Evolutionary conservation across 2,329 filamentous ascomycete species (phyloP), one percentile per base, ranked within the genome.

Genomic region (Cadophora gregata): DNA sequence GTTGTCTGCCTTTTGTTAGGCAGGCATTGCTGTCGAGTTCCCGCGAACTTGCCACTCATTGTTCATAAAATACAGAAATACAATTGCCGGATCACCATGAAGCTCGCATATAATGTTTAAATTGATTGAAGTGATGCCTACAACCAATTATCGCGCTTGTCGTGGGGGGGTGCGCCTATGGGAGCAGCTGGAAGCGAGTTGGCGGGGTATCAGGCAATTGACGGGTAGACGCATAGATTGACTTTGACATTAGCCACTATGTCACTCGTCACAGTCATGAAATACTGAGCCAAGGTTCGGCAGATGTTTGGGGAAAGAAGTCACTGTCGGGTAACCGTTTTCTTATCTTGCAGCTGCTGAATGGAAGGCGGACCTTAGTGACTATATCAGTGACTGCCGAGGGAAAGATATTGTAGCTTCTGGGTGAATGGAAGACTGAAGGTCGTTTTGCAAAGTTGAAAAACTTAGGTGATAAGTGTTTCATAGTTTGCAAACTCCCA

Each of bases 201-300:
- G 51, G 51, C 9, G 51, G 51, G 51, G 31, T 56, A 36, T 24
- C 36, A 56, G 51, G 51, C 51, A 56, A 19, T 51, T 51, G 10
- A 51, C 48, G 25, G 48, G 25, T 51, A 51, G 48, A 29, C 25
- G 4, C 14, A 51, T 51, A 51, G 29, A 51, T 51, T 51, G n/a
- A 31, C 25, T 29, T 51, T 51, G 31, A 51, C 31, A 51, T 51
- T 25, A 51, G 48, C 25, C 48, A 29, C 48, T 12, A 51, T 25
- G 48, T 51, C 48, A 51, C 48, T 51, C 25, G 25, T 51, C 48
- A 51, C 29, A 51, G 48, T 29, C 25, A 6, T 24, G 12, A 29
- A 6, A 14, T 29, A 51, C 25, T 51, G 19, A 16, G n/a, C 6
- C 14, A 51, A 51, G 9, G n/a, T 25, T 19, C 48, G 48, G 48